Evolutionary conservation across 495 filamentous ascomycete genomes (phyloP).

Genomic region (Chaetomidium leptoderma): DNA sequence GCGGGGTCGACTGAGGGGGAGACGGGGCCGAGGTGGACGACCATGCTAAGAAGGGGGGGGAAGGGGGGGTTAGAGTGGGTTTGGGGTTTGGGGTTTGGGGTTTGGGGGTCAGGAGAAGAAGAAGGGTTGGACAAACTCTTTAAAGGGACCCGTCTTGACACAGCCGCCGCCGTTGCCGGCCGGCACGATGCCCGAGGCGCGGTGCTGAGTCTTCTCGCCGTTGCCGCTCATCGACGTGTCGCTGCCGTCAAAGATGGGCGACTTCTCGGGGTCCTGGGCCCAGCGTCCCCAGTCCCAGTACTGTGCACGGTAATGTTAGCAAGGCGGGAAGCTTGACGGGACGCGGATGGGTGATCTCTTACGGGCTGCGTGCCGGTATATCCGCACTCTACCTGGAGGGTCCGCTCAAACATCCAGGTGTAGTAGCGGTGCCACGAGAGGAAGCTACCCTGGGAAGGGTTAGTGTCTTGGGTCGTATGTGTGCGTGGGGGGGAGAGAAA

Average conservation of each 20-base stretch:
- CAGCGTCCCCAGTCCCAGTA: conserved; percentile 65
- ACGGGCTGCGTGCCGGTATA: conserved; percentile 51
- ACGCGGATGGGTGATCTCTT: background rate
- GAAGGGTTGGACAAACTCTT: conserved; percentile 25
- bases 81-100: background rate
- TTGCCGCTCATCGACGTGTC: conserved; percentile 59
- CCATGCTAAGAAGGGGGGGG: conserved; percentile 29
- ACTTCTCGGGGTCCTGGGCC: conserved; percentile 47
- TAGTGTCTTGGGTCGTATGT: background rate
- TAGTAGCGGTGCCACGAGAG: conserved; percentile 70
- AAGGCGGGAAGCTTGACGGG: background rate
- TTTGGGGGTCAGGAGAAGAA: background rate
- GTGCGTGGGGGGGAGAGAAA: background rate
- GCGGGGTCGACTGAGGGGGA: conserved; percentile 35
- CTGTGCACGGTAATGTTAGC: conserved; percentile 4
- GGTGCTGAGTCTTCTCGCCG: conserved; percentile 43
- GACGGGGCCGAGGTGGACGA: conserved; percentile 52
- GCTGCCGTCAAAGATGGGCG: conserved; percentile 62
- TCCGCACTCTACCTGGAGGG: conserved; percentile 62
- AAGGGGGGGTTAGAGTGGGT: conserved; percentile 1
- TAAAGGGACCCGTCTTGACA: conserved; percentile 57
- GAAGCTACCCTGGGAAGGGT: conserved; percentile 51
- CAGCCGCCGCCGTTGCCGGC: conserved; percentile 66
- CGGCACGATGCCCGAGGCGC: conserved; percentile 32
- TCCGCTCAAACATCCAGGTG: conserved; percentile 58